Evolutionary conservation across 2,329 filamentous ascomycete genomes (phyloP).

Genomic region (Aspergillus versicolor): DNA sequence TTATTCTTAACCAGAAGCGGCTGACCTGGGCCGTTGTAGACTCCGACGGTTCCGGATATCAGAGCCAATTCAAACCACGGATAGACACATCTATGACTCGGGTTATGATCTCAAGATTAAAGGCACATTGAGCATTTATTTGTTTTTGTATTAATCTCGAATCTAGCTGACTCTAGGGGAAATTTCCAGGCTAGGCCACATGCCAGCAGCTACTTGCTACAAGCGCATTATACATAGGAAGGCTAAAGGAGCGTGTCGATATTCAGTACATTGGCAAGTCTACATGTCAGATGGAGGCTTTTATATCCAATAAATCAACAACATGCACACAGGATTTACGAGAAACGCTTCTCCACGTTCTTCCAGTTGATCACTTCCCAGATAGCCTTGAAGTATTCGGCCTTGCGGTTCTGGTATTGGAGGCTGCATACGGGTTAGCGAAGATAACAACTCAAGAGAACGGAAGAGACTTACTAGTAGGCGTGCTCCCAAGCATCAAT

Average conservation of each 20-base stretch:
- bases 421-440: conserved; percentile 50
- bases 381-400: conserved; percentile 88
- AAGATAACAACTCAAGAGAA: not conserved
- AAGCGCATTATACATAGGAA: not conserved
- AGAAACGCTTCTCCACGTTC: conserved; percentile 75
- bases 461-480: conserved; percentile 64
- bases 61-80: not conserved
- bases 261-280: not conserved
- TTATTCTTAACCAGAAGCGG: not conserved
- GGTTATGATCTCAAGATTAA: not conserved
- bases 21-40: not conserved
- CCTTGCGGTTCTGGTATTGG: conserved; percentile 96
- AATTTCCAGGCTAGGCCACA: not conserved
- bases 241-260: not conserved
- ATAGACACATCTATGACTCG: not conserved
- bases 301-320: not conserved
- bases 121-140: not conserved
- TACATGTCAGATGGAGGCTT: not conserved
- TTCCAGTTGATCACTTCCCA: conserved; percentile 98
- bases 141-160: not conserved
- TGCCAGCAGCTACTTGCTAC: not conserved
- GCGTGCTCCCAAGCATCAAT: conserved; percentile 97
- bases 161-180: not conserved
- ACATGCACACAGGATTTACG: conserved; percentile 34
- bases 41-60: conserved; percentile 5